Base-by-base conservation (phyloP, 208 protist species). In the Acanthamoeba lenticulata region DNA sequence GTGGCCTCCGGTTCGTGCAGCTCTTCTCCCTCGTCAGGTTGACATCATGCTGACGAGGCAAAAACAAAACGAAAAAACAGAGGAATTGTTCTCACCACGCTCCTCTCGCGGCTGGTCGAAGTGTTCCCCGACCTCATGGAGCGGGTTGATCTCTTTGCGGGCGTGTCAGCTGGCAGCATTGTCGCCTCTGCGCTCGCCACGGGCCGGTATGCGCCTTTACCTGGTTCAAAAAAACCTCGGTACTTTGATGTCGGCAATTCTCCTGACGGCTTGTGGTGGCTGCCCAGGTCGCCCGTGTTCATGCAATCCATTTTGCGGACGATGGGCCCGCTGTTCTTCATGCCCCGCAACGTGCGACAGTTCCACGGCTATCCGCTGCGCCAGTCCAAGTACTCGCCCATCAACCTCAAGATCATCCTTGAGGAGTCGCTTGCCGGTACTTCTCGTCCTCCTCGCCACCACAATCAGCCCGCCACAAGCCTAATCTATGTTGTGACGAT, bases 41-140 rank as follows among this genome's bases (percentile, higher is more conserved):
- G 52, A 29, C 19, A 60, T 60, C 21, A n/a, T n/a, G n/a, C n/a
- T n/a, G n/a, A n/a, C n/a, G n/a, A n/a, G n/a, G n/a, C n/a, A n/a
- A n/a, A n/a, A n/a, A n/a, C n/a, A n/a, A n/a, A n/a, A n/a, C n/a
- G n/a, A n/a, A n/a, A n/a, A n/a, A n/a, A 60, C 69, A 79, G 69
- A 94, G 62, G 88, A 67, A 92, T 96, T n/a, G 94, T 96, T 7
- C 62, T 90, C 67, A 72, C 72, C 29, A 89, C 90, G 24, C 34
- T 96, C 36, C 74, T 96, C 65, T 45, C 44, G n/a, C 90, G 94
- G 86, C 92, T 96, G 45, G 85, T 95, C 24, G n/a, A 92, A 34
- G 86, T 67, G 29, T 96, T 72, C 69, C 95, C 95, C 49, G 94
- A 90, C 15, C 94, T 96, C 44, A 94, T 96, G 52, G 94, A 95